phyloP scores from a whole-genome alignment of 2,329 filamentous ascomycete species.

The Aspergillus uvarum region DNA sequence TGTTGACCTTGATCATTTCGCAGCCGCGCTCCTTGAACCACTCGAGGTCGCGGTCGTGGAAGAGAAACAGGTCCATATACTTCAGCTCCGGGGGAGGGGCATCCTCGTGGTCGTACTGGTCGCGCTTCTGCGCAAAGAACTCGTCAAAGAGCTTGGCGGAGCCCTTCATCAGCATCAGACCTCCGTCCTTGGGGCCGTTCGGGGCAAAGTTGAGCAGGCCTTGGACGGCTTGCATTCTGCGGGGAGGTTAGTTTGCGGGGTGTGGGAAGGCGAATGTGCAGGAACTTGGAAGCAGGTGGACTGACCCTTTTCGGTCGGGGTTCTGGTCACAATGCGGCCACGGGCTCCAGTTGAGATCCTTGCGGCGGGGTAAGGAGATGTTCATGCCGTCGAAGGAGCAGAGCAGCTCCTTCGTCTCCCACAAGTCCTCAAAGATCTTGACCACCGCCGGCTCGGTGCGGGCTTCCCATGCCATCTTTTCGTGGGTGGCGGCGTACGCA shows the following conservation, averaged over 20 bases:
- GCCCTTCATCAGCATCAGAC: slow-evolving; percentile 16
- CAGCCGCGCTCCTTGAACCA: slow-evolving; percentile 20
- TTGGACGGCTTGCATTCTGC: slow-evolving; percentile 10
- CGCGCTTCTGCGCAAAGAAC: slow-evolving; percentile 14
- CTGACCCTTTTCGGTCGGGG: slow-evolving; percentile 10
- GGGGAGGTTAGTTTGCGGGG: too few relatives aligned
- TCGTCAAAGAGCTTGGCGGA: slow-evolving; percentile 16
- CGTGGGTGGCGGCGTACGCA: slow-evolving; percentile 38
- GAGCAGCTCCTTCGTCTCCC: slow-evolving; percentile 30
- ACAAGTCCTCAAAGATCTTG: slow-evolving; percentile 43
- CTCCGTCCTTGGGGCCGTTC: slow-evolving; percentile 20
- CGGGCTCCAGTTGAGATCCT: slow-evolving; percentile 17
- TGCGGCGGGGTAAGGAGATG: slow-evolving; percentile 42
- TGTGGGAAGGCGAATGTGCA: too few relatives aligned
- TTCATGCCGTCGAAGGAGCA: slow-evolving; percentile 37
- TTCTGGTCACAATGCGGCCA: slow-evolving; percentile 15
- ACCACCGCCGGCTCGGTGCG: slow-evolving; percentile 39
- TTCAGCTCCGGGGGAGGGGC: slow-evolving; percentile 9
- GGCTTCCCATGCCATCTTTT: slow-evolving; percentile 48
- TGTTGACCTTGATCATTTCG: slow-evolving; percentile 19
- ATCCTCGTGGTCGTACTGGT: too few relatives aligned
- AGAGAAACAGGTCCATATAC: slow-evolving; percentile 18
- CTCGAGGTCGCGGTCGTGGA: slow-evolving; percentile 14
- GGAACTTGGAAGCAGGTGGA: neutral
- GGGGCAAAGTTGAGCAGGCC: slow-evolving; percentile 18